Evolutionary conservation across 306 rosid genomes (phyloP), one percentile per base, ranked within the genome.

Genomic region (Cicer yamashitae): DNA sequence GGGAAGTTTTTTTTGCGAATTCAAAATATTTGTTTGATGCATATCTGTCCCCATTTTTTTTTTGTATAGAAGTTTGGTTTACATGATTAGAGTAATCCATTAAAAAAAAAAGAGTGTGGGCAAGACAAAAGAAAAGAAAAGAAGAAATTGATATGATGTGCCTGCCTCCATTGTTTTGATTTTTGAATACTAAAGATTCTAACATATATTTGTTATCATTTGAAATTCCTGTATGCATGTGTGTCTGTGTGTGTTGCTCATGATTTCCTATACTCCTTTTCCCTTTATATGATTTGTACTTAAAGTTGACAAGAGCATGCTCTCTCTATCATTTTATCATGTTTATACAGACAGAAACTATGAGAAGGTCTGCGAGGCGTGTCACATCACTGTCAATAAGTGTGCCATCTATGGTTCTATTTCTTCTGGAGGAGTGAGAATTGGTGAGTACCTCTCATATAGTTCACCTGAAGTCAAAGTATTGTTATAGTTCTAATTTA

Each of bases 291-390:
- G 46, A 45, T 67, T 67, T 43, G 50, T 64, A 76, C 56, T 13
- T 30, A 60, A 75, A 78, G 66, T 68, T 78, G 66, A 39, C 80
- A 50, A 38, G 81, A 83, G 54, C 74, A 22, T 51, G 67, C 34
- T 75, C 80, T 70, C 68, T 80, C 37, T 34, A 44, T 58, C 20
- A 67, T 76, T 44, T 79, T 58, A 3, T 43, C 67, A 40, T 76
- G 61, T 46, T 50, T 56, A 69, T 88, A 50, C 81, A 88, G 97
- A 88, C 79, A 89, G 88, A 79, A 85, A 89, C 80, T 93, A 84
- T 53, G 97, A 88, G 85, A 89, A 87, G 83, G 91, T 89, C 56
- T 89, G 97, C 25, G 97, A 93, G 89, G 85, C 88, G 9, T 91
- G 96, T 74, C 83, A 91, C 71, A 89, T 93, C 64, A 87, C 93